These are phyloP conservation scores for Passiflora organensis DNA, from an alignment of 345 rosid species.

Conservation along the genomic window DNA sequence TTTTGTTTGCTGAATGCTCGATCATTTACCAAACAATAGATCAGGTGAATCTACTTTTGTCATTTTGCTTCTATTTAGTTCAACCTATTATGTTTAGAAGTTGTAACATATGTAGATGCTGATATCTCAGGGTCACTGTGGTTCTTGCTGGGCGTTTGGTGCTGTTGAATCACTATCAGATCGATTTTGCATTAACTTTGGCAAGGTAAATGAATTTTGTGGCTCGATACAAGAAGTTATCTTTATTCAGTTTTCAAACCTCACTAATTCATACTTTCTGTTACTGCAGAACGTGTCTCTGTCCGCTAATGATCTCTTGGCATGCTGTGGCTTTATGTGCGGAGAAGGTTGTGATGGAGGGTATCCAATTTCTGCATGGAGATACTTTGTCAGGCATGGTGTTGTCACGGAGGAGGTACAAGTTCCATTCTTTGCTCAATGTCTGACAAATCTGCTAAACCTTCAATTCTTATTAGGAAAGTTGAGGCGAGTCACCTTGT, in stretches of 20 bases:
- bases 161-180: conserved; percentile 94
- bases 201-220: conserved; percentile 45
- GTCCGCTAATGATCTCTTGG: conserved; percentile 83
- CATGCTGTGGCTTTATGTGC: conserved; percentile 93
- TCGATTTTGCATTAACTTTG: conserved; percentile 86
- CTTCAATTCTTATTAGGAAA: neutral
- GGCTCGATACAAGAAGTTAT: neutral
- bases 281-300: conserved; percentile 62
- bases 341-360: conserved; percentile 94
- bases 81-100: neutral
- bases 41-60: conserved; percentile 55
- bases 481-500: neutral
- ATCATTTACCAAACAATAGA: conserved; percentile 38
- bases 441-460: neutral
- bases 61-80: conserved; percentile 8
- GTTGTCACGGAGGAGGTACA: conserved; percentile 92
- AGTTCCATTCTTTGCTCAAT: neutral
- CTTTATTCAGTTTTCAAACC: too few relatives aligned
- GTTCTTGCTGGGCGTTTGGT: conserved; percentile 99
- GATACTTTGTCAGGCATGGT: conserved; percentile 62
- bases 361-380: conserved; percentile 77
- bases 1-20: conserved; percentile 31
- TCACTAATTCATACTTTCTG: neutral
- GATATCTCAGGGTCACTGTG: conserved; percentile 83
- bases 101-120: conserved; percentile 21